Base-by-base conservation (phyloP, 1,284 basidiomycete species). In the Phellopilus nigrolimitatus region DNA sequence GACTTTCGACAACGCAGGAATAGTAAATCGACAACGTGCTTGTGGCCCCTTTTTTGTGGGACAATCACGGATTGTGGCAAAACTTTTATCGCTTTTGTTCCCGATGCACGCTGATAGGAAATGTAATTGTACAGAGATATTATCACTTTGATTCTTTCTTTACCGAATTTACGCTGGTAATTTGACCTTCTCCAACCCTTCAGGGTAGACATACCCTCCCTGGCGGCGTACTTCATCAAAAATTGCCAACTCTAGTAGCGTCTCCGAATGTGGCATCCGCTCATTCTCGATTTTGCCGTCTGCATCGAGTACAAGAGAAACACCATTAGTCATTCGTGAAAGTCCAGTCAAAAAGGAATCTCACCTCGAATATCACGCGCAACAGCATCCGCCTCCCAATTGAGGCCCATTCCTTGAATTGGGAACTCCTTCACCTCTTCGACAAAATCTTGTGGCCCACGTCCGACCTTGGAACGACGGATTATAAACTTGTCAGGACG, bases 281-380 rank as follows among this genome's bases (percentile, higher is more conserved):
- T 40, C 50, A 46, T 43, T 56, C 36, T 56, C 54, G 15, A 52
- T 52, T 33, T 40, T 42, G 15, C 54, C 50, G 39, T 56, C 54
- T 56, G 28, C 5, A 24, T 28, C 5, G 38, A 22, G 7, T 27
- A 41, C 8, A 39, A 4, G 21, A 13, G 28, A 42, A 38, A 17
- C 10, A 28, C 9, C 10, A 24, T 7, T 34, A n/a, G n/a, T 44
- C 22, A 17, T 9, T 13, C 4, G 24, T 15, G 19, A 15, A 28
- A 5, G 33, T 41, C 19, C 27, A 24, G 25, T 2, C 10, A 22
- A n/a, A 12, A 13, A n/a, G 33, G 21, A 5, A 17, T 15, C 47
- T 39, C 25, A 56, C 54, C 71, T 9, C 69, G 57, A 19, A 76
- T 58, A 34, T 68, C 69, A 10, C 73, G 59, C 0, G 71, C 73